Percentiles rank a stretch among this genome's conserved stretches.
Conservation (phyloP, 2,329 filamentous ascomycete genomes). For the Sarocladium strictum region DNA sequence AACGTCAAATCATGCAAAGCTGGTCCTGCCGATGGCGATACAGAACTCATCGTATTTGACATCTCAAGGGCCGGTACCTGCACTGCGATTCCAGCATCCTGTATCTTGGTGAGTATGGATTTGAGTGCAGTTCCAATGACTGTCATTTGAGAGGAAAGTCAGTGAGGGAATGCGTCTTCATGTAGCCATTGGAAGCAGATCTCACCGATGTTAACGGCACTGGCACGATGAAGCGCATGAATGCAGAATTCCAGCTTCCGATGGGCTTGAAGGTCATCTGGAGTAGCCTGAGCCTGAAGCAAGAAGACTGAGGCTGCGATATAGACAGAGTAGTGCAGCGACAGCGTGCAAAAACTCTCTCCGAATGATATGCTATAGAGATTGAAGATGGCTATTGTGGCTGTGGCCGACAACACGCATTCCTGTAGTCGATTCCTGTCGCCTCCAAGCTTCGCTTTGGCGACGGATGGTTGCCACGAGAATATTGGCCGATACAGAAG, state of each 20-base stretch:
- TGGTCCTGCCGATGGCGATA: background rate
- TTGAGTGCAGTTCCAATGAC: conserved; percentile 47
- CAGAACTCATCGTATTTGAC: background rate
- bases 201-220: conserved; percentile 46
- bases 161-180: too few relatives aligned
- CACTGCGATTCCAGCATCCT: conserved; percentile 9
- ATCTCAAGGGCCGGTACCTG: background rate
- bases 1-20: conserved; percentile 4
- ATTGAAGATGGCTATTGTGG: conserved; percentile 54
- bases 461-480: background rate
- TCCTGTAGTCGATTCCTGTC: conserved; percentile 42
- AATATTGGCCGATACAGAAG: conserved; percentile 50
- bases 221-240: conserved; percentile 44
- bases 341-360: conserved; percentile 50
- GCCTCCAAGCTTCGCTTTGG: conserved; percentile 16
- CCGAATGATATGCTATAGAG: conserved; percentile 53
- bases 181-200: background rate
- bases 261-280: conserved; percentile 45
- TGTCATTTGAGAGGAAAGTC: conserved; percentile 12
- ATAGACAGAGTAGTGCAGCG: conserved; percentile 53
- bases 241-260: conserved; percentile 51
- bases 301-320: conserved; percentile 56
- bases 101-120: conserved; percentile 35
- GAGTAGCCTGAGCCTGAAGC: conserved; percentile 51
- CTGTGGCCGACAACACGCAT: conserved; percentile 51